Evolutionary conservation across 768 basidiomycete genomes (phyloP), one percentile per base, ranked within the genome.

Genomic region (Panaeolus papilionaceus): DNA sequence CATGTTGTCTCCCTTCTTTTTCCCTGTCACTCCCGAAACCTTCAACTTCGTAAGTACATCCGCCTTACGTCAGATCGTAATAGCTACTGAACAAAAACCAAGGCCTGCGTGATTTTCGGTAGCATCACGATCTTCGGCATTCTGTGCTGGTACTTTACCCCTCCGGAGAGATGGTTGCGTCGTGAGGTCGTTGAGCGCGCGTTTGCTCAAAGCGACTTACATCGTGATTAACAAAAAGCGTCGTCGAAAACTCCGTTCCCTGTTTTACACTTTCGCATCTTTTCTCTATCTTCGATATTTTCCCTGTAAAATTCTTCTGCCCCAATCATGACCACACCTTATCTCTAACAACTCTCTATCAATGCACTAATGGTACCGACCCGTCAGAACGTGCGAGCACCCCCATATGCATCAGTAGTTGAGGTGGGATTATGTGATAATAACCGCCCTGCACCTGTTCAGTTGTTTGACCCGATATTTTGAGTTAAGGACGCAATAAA

Each of bases 1-100:
- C 69, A 88, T 91, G 82, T 82, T 93, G 64, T 95, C 95, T 28
- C 95, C 95, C 0, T 96, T 95, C 83, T 87, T 83, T 76, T 97
- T 93, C 82, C 95, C 95, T 0, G 91, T 94, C 37, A 88, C 82
- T 10, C 84, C 90, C 0, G 77, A 86, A 67, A 90, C 85, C 1
- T 94, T 96, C 83, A 97, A 97, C 78, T 96, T 94, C 73, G 93
- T 94, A 68, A 78, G 91, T 84, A 49, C 4, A 62, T 20, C 20
- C 38, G 64, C 33, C 42, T 67, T 65, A 38, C 65, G 65, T 61
- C 47, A 45, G 61, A 62, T 38, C 40, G 33, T 18, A 14, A 26
- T 23, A 44, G 26, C 23, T 38, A 28, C 23, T 49, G 38, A 40
- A 69, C 61, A 67, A 42, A 63, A 65, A 9, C 37, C 37, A 62